Evolutionary conservation across 805 yeast genomes (phyloP).

Genomic region (Kuraishia capsulata): DNA sequence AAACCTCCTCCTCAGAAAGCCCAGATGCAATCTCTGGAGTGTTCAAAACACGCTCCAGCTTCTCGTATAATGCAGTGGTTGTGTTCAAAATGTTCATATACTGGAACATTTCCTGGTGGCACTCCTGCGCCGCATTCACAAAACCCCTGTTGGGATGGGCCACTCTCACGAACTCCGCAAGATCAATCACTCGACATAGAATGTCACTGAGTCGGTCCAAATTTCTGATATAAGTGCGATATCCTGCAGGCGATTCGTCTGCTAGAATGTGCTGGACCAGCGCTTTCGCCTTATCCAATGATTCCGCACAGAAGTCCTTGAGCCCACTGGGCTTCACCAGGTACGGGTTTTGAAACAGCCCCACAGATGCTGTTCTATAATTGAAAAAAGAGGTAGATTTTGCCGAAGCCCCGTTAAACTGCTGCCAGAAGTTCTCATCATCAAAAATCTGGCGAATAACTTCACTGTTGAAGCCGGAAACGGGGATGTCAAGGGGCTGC

Average conservation of each 20-base stretch:
- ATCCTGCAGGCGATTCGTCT: conserved; percentile 33
- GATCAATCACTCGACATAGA: conserved; percentile 85
- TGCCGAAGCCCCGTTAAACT: conserved; percentile 29
- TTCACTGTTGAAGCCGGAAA: too few species aligned
- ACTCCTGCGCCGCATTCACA: conserved; percentile 73
- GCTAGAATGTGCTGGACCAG: conserved; percentile 49
- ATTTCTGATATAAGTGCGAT: conserved; percentile 44
- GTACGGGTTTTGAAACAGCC: conserved; percentile 69
- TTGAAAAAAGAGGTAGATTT: conserved; percentile 14
- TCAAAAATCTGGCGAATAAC: conserved; percentile 47
- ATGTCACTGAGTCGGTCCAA: conserved; percentile 83
- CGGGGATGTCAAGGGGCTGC: background rate
- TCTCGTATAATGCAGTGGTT: conserved; percentile 57
- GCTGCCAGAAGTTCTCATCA: conserved; percentile 45
- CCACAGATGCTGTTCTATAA: conserved; percentile 27
- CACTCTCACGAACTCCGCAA: conserved; percentile 86
- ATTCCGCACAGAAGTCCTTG: conserved; percentile 51
- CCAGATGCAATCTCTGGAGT: conserved; percentile 22
- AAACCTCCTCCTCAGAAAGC: conserved; percentile 65
- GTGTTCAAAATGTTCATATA: conserved; percentile 92
- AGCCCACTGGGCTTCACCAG: conserved; percentile 66
- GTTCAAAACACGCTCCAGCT: conserved; percentile 46
- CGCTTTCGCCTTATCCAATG: conserved; percentile 55
- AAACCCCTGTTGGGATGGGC: conserved; percentile 72
- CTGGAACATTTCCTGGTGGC: conserved; percentile 84